These are phyloP conservation scores for Zygnema circumcarinatum DNA, from an alignment of 139 green algal genomes.

Conservation along the genomic window DNA sequence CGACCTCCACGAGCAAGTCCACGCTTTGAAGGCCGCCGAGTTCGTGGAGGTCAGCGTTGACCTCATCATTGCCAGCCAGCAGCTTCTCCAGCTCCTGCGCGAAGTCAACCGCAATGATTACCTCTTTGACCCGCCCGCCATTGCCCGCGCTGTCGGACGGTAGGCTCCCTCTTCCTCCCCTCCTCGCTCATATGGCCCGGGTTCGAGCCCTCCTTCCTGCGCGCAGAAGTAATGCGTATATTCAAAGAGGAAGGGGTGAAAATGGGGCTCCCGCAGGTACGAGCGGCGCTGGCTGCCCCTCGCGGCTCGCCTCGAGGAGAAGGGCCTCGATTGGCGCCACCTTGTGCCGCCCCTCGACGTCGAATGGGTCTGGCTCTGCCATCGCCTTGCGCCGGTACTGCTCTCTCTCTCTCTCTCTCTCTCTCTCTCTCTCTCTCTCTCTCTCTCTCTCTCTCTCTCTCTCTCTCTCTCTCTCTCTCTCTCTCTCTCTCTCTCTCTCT, in stretches of 20 bases:
- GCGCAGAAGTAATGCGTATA: too few species aligned
- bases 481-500: too few species aligned
- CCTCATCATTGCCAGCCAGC: conserved; percentile 4
- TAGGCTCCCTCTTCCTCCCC: too few species aligned
- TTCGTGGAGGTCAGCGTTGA: conserved; percentile 34
- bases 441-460: not conserved
- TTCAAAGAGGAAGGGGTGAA: too few species aligned
- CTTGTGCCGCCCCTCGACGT: conserved; percentile 42
- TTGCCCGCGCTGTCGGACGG: conserved; percentile 8
- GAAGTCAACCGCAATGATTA: conserved; percentile 5
- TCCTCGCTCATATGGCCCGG: too few species aligned
- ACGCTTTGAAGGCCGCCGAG: too few species aligned
- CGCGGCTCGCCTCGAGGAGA: too few species aligned
- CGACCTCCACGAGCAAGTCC: too few species aligned
- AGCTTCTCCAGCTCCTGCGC: conserved; percentile 13
- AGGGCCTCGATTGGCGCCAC: too few species aligned
- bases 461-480: not conserved
- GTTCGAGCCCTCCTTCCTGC: too few species aligned
- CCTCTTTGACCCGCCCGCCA: conserved; percentile 12
- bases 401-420: not conserved
- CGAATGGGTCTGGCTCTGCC: conserved; percentile 24
- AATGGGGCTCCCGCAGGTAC: too few species aligned
- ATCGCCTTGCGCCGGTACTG: not conserved
- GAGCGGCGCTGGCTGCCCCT: conserved; percentile 30
- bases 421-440: not conserved